These are phyloP conservation scores for Thraustochytrium sp. DNA, from an alignment of 352 stramenopile genomes.

Conservation along the genomic window DNA sequence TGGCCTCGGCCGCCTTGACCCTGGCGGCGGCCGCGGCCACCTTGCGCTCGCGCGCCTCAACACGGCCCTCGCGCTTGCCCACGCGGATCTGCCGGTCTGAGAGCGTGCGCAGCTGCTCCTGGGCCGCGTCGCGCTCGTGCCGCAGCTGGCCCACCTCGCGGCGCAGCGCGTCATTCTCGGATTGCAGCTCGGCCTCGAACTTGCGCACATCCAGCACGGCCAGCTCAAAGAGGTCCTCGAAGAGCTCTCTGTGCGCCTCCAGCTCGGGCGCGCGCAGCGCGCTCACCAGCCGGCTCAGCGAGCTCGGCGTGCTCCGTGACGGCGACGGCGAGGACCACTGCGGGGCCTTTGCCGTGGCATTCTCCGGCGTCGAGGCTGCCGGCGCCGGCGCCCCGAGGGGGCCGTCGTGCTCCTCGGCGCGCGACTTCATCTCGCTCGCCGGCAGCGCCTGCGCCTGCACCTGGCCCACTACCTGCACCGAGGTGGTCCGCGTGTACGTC, in stretches of 20 bases:
- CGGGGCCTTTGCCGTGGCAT: no score
- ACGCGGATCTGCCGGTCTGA: background rate
- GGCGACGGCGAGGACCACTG: no score
- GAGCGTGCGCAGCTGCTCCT: background rate
- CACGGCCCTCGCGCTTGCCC: background rate
- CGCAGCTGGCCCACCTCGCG: background rate
- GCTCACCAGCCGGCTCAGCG: background rate
- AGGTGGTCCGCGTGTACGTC: no score
- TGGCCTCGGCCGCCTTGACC: background rate
- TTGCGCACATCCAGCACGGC: conserved; percentile 9
- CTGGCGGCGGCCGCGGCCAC: background rate
- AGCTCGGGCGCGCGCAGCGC: background rate
- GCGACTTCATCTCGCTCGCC: no score
- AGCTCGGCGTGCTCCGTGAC: background rate
- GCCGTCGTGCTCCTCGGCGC: no score
- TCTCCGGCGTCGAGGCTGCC: no score
- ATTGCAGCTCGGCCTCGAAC: background rate
- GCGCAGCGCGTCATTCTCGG: background rate
- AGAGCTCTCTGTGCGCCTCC: background rate
- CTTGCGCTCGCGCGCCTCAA: background rate
- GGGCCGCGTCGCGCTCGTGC: background rate
- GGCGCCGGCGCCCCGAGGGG: no score
- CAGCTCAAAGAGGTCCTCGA: conserved; percentile 27
- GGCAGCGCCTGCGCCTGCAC: no score
- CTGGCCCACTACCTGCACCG: no score